phyloP scores from a whole-genome alignment of 257 asterid genomes.

The Solanum corneliomulleri region DNA sequence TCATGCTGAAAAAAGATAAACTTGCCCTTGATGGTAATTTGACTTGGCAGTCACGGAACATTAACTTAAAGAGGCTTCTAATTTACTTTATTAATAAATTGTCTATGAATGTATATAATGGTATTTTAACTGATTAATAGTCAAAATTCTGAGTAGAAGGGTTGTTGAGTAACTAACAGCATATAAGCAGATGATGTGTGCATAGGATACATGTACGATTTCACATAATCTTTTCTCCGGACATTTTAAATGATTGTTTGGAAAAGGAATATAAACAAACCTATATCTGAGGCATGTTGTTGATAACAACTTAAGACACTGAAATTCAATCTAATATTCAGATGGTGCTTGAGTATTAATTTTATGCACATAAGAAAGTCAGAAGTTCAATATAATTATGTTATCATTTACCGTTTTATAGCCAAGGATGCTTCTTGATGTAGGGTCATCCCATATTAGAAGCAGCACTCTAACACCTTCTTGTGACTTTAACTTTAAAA shows the following conservation, averaged over 20 bases:
- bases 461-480: slow-evolving; percentile 99
- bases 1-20: neutral
- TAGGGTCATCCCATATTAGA: slow-evolving; percentile 96
- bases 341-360: neutral
- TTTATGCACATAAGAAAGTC: neutral
- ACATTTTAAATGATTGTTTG: neutral
- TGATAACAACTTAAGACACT: neutral
- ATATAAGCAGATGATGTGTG: neutral
- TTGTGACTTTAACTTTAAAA: slow-evolving; percentile 81
- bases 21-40: neutral
- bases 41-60: neutral
- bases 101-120: neutral
- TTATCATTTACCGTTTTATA: slow-evolving; percentile 66
- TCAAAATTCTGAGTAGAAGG: neutral
- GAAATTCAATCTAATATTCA: neutral
- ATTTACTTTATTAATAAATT: neutral
- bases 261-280: neutral
- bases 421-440: slow-evolving; percentile 89
- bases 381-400: neutral
- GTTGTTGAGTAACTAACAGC: neutral
- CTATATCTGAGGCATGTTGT: neutral
- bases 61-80: neutral
- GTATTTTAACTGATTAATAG: neutral
- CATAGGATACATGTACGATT: neutral
- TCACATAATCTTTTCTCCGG: neutral